A percentile compares a stretch with the other conserved stretches of the same genome.
Conservation (phyloP, 1,139 yeast genomes). For the Arxiozyma telluris region DNA sequence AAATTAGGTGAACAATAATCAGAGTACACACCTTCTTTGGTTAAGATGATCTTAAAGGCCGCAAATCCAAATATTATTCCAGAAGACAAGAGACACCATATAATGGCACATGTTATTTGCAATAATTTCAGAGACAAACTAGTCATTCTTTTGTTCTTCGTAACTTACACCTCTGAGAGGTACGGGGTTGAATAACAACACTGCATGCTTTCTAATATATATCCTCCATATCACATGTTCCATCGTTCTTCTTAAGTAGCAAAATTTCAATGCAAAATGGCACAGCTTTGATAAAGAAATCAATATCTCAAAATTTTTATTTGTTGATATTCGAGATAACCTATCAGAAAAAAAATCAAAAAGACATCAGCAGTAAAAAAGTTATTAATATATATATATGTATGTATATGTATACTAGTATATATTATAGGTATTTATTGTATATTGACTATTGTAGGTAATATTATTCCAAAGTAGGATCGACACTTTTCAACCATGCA, state of each 20-base stretch:
- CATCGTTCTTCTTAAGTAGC: no score
- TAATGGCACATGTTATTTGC: constrained; percentile 61
- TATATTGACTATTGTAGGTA: not conserved
- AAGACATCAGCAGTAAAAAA: not conserved
- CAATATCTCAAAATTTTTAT: not conserved
- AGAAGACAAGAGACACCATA: constrained; percentile 85
- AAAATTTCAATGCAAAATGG: not conserved
- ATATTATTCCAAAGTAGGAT: not conserved
- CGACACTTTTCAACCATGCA: constrained; percentile 40
- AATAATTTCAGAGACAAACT: constrained; percentile 5
- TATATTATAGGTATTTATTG: not conserved
- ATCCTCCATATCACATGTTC: not conserved
- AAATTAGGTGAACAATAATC: constrained; percentile 39
- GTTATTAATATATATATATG: no score
- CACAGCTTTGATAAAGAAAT: not conserved
- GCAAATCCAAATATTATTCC: constrained; percentile 95
- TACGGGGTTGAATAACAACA: no score
- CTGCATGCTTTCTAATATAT: not conserved
- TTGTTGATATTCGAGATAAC: no score
- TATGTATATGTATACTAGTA: not conserved
- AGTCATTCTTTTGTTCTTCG: not conserved
- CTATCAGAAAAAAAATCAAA: no score
- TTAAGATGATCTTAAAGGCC: constrained; percentile 75
- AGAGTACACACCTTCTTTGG: constrained; percentile 67
- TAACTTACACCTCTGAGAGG: not conserved